phyloP scores from a whole-genome alignment of 2,329 filamentous ascomycete species.

The Nemania bipapillata region DNA sequence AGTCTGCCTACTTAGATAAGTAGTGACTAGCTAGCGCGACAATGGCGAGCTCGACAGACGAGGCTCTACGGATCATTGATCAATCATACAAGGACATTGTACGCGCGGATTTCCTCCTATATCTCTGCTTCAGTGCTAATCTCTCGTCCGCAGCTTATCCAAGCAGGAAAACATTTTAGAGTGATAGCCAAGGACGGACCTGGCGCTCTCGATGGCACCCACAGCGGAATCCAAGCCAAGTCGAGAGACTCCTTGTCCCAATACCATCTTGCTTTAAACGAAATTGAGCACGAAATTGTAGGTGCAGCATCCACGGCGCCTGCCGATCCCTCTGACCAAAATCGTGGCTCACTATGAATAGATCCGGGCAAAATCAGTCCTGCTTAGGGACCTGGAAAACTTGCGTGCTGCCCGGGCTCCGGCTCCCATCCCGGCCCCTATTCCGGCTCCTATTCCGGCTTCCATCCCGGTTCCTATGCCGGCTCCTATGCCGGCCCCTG shows the following conservation, averaged over 20 bases:
- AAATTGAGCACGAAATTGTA: constrained; percentile 67
- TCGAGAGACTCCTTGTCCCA: constrained; percentile 59
- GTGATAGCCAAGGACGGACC: constrained; percentile 60
- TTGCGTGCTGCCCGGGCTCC: constrained; percentile 49
- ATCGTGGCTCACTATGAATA: constrained; percentile 44
- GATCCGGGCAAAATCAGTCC: constrained; percentile 65
- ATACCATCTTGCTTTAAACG: constrained; percentile 66
- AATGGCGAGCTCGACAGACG: constrained; percentile 53
- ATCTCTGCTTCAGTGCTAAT: constrained; percentile 16
- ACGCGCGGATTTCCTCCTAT: constrained; percentile 45
- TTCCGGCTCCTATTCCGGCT: constrained; percentile 39
- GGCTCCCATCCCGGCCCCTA: constrained; percentile 30
- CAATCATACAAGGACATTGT: constrained; percentile 67
- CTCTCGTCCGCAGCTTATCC: constrained; percentile 61
- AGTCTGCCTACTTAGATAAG: not conserved
- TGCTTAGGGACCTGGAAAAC: constrained; percentile 65
- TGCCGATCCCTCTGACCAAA: not conserved
- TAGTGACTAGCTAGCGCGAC: not conserved
- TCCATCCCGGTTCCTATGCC: constrained; percentile 27
- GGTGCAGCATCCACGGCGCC: constrained; percentile 38
- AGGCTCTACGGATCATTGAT: constrained; percentile 62
- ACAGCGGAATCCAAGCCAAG: constrained; percentile 54
- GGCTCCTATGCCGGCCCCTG: too few species aligned
- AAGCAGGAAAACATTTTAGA: constrained; percentile 68
- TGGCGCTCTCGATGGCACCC: constrained; percentile 51